Conservation (phyloP, 257 asterid species). For the Solanum ossicruentum region DNA sequence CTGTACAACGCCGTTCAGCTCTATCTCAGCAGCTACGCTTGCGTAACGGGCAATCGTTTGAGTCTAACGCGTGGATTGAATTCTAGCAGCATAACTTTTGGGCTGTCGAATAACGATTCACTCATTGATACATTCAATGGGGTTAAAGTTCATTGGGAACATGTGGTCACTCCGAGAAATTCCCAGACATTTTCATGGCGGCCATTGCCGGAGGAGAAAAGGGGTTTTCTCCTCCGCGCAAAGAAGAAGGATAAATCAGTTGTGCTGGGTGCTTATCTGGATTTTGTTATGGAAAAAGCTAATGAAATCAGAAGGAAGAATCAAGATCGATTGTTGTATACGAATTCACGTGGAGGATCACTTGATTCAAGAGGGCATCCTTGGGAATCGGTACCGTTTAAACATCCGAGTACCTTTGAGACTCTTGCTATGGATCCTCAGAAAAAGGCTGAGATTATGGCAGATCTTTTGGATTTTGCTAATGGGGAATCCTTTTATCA, state of each 20-base stretch:
- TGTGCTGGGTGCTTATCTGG: constrained; percentile 19
- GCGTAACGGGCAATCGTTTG: constrained; percentile 21
- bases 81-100: constrained; percentile 31
- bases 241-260: constrained; percentile 25
- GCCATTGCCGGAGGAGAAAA: constrained; percentile 33
- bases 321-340: constrained; percentile 30
- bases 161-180: constrained; percentile 27
- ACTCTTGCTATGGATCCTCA: constrained; percentile 32
- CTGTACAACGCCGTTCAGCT: constrained; percentile 41
- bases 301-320: constrained; percentile 22
- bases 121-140: constrained; percentile 19
- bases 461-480: constrained; percentile 26
- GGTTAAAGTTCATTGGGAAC: constrained; percentile 28
- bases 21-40: constrained; percentile 29
- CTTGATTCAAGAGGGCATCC: constrained; percentile 34
- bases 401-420: constrained; percentile 35
- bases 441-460: constrained; percentile 31
- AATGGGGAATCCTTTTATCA: constrained; percentile 29
- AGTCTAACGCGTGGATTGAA: constrained; percentile 28
- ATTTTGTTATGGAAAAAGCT: constrained; percentile 29
- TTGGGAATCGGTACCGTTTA: constrained; percentile 45
- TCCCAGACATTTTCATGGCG: constrained; percentile 34
- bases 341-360: constrained; percentile 36
- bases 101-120: constrained; percentile 30
- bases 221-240: constrained; percentile 29